Base-by-base conservation (phyloP, 176 grass and related monocot genomes). In the Rhynchospora tenuis region DNA sequence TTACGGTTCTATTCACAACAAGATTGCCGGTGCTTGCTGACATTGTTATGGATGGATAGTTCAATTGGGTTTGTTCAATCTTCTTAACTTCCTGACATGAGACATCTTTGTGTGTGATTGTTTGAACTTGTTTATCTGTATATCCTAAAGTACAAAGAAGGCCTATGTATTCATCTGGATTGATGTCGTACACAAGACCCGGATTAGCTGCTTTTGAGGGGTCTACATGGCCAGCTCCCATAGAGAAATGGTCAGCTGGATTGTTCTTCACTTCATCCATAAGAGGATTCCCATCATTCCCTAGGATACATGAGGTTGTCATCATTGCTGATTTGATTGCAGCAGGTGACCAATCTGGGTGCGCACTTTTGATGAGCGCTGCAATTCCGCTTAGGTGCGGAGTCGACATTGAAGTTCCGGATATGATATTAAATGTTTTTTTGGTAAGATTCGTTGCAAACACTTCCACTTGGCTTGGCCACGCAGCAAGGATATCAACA, bases 141-240 rank as follows among this genome's bases (percentile, higher is more conserved):
- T 87, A 50, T 0, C 87, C 87, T 15, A 94, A 84, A 0, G 87
- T 83, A 73, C 87, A 94, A 8, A 94, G 92, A 90, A 91, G 91
- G 0, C 87, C 73, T 33, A 86, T 9, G 62, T 94, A 94, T 2
- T 94, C 89, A 44, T 76, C 55, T 45, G 88, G 29, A 59, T 42
- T 3, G 33, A 92, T 86, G 79, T 97, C 91, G 82, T 94, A 97
- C 1, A 94, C 86, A 13, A 97, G 86, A 0, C 88, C 91, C 0
- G 91, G 94, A 78, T 97, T 90, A 16, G 87, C 67, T 31, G 91
- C 91, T 28, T 62, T 76, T 3, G 86, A 81, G 1, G 91, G 94
- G 85, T 87, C 90, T 23, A 97, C 94, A 83, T 97, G 93, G 2
- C 94, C 91, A 31, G 91, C 88, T 72, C 88, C 91, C 91, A 87